Conservation (phyloP, 805 yeast species). For the Saccharomyces kudriavzevii region DNA sequence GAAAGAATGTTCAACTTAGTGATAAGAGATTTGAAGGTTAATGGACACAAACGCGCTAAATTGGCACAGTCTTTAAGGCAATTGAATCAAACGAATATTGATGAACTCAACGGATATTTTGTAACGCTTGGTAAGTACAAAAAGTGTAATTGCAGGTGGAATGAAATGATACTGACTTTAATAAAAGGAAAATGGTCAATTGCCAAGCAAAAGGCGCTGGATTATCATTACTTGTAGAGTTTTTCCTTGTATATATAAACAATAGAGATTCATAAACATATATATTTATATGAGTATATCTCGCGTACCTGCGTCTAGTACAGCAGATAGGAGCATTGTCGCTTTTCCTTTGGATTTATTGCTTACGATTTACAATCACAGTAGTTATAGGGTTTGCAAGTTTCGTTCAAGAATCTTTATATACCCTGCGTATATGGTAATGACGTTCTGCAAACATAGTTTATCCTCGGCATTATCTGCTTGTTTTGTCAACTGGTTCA, state of each 20-base stretch:
- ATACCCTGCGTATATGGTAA: conserved; percentile 16
- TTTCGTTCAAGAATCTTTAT: conserved; percentile 11
- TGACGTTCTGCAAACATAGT: conserved; percentile 10
- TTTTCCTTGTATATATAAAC: neutral
- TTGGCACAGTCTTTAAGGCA: conserved; percentile 13
- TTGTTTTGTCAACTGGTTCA: neutral
- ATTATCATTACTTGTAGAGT: conserved; percentile 17
- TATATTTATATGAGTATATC: neutral
- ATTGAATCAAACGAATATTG: conserved; percentile 49
- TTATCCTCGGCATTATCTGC: neutral
- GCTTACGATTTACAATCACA: neutral
- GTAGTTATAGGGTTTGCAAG: conserved; percentile 2
- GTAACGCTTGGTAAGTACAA: conserved; percentile 39
- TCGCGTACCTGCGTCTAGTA: neutral
- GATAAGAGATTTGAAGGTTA: conserved; percentile 24
- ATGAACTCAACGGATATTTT: conserved; percentile 62
- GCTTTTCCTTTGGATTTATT: neutral
- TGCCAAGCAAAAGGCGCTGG: conserved; percentile 13
- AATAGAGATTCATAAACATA: neutral
- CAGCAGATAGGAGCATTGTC: neutral
- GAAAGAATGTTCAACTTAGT: conserved; percentile 33
- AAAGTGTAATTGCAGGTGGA: conserved; percentile 38
- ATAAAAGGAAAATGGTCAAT: conserved; percentile 32
- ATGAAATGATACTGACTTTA: conserved; percentile 39
- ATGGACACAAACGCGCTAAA: conserved; percentile 45